Conservation (phyloP, 1,284 basidiomycete genomes). For the Rhodotorula sp. region DNA sequence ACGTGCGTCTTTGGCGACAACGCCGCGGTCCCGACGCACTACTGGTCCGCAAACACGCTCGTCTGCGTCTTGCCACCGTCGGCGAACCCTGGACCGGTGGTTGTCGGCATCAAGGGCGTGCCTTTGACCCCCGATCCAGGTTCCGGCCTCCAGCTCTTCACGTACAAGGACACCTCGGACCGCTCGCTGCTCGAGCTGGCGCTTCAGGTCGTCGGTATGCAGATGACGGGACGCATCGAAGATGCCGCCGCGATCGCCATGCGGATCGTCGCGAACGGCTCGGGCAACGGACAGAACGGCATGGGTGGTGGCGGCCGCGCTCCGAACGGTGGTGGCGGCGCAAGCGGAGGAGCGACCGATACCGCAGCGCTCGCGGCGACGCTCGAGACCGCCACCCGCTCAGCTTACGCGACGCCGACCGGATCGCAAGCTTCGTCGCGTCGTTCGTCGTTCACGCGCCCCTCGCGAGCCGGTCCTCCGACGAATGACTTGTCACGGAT, state of each 20-base stretch:
- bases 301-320: background rate
- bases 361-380: constrained; percentile 24
- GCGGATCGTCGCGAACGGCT: constrained; percentile 49
- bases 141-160: constrained; percentile 63
- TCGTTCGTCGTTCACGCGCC: constrained; percentile 11
- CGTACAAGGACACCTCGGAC: constrained; percentile 87
- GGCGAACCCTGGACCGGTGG: constrained; percentile 78
- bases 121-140: constrained; percentile 48
- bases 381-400: constrained; percentile 25
- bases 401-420: constrained; percentile 48
- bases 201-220: constrained; percentile 87
- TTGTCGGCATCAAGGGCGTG: constrained; percentile 79
- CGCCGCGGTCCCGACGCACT: constrained; percentile 75
- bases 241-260: constrained; percentile 84
- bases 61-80: constrained; percentile 89
- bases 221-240: constrained; percentile 94
- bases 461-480: background rate
- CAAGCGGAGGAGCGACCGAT: constrained; percentile 9
- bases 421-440: constrained; percentile 43
- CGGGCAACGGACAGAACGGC: background rate
- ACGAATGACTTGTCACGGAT: background rate
- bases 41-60: constrained; percentile 91
- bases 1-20: constrained; percentile 84
- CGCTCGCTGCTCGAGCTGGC: constrained; percentile 92
- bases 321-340: background rate